Percentiles rank a stretch among this genome's conserved stretches.
Evolutionary conservation across 805 yeast species (phyloP).

Genomic region (Saturnispora silvae): DNA sequence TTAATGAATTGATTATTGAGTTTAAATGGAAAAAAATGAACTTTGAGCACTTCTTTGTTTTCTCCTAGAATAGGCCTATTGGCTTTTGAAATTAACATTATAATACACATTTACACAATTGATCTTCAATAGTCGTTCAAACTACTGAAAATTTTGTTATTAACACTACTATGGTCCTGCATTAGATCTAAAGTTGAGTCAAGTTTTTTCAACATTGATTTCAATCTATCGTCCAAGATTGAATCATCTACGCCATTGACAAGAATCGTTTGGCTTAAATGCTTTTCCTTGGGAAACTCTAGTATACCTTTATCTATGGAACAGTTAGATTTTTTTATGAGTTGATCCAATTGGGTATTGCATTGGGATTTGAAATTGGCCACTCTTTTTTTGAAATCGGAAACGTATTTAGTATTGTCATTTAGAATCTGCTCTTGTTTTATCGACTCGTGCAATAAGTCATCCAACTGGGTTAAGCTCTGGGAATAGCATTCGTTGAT

Average conservation of each 20-base stretch:
- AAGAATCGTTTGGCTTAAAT: too few species aligned
- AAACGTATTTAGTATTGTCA: conserved; percentile 16
- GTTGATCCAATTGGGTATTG: conserved; percentile 10
- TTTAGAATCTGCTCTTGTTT: conserved; percentile 15
- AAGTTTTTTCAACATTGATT: not conserved
- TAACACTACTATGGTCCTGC: conserved; percentile 1
- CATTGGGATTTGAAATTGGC: conserved; percentile 11
- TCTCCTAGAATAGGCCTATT: not conserved
- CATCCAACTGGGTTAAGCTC: conserved; percentile 20
- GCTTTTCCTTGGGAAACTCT: not conserved
- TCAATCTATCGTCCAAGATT: conserved; percentile 7
- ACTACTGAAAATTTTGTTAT: conserved; percentile 1
- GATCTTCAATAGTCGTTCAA: conserved; percentile 1
- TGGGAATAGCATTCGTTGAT: conserved; percentile 20
- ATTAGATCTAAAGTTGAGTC: not conserved
- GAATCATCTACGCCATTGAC: not conserved
- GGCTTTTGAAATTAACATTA: too few species aligned
- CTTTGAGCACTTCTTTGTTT: too few species aligned
- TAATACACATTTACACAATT: not conserved
- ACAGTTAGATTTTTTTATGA: conserved; percentile 2
- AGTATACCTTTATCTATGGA: not conserved
- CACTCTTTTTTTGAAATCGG: conserved; percentile 14
- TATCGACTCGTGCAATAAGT: conserved; percentile 15
- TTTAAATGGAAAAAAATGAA: too few species aligned
- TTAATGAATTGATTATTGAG: too few species aligned